phyloP scores from a whole-genome alignment of 2,329 filamentous ascomycete genomes.

The Colletotrichum siamense region DNA sequence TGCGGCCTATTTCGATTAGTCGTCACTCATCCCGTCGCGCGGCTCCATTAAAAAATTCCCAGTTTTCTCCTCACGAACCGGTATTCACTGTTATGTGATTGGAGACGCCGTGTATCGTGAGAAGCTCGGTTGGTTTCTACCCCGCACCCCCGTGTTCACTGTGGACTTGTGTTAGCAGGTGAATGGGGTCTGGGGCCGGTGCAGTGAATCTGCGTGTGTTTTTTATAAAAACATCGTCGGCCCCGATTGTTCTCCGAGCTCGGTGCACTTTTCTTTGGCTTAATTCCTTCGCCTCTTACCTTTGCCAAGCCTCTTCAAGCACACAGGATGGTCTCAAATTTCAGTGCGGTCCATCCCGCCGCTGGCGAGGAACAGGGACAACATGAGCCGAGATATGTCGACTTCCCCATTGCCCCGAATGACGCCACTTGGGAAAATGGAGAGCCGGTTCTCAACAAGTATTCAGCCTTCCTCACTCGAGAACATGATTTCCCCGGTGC shows the following conservation, averaged over 20 bases:
- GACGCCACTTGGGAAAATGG: slow-evolving; percentile 7
- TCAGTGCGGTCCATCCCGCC: not conserved
- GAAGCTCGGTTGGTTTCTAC: not conserved
- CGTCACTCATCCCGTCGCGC: not conserved
- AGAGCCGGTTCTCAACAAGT: not conserved
- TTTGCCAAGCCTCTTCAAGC: not conserved
- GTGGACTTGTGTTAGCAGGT: not conserved
- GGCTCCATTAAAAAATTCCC: not conserved
- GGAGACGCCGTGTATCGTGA: not conserved
- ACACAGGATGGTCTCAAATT: not conserved
- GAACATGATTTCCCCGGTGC: slow-evolving; percentile 6
- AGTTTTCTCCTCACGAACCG: not conserved
- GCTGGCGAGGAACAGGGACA: not conserved
- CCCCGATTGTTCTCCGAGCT: not conserved
- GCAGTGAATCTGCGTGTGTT: not conserved
- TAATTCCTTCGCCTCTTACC: not conserved
- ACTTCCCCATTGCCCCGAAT: not conserved
- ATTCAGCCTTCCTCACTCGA: not conserved
- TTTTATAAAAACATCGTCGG: not conserved
- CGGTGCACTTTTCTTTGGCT: not conserved
- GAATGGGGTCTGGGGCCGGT: not conserved
- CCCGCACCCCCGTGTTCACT: not conserved
- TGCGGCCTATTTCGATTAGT: not conserved
- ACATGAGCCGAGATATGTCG: not conserved
- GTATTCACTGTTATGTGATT: not conserved